These are phyloP conservation scores for Rosa multiflora DNA, from an alignment of 306 rosid genomes.

Conservation along the genomic window DNA sequence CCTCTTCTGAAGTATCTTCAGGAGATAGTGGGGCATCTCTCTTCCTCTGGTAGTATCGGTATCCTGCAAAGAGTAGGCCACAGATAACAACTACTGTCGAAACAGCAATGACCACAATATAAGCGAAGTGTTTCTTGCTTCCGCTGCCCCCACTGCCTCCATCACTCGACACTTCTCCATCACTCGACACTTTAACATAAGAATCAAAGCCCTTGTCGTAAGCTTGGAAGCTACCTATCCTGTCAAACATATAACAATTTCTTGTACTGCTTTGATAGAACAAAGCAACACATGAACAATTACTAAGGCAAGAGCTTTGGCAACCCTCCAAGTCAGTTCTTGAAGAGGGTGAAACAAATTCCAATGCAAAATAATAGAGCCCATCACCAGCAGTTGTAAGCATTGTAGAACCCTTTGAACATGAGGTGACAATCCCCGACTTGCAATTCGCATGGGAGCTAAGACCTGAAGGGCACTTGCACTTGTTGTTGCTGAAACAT, in stretches of 20 bases:
- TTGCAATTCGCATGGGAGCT: conserved; percentile 53
- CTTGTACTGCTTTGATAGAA: conserved; percentile 77
- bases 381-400: conserved; percentile 55
- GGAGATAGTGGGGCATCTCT: too few relatives aligned
- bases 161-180: too few relatives aligned
- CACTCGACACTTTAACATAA: too few relatives aligned
- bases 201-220: too few relatives aligned
- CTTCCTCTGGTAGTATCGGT: too few relatives aligned
- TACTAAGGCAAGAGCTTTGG: conserved; percentile 53
- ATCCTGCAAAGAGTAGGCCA: too few relatives aligned
- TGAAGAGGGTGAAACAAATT: conserved; percentile 52
- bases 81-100: too few relatives aligned
- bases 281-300: conserved; percentile 78
- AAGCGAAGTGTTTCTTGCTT: too few relatives aligned
- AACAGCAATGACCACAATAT: too few relatives aligned
- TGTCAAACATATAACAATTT: conserved; percentile 37
- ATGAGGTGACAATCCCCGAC: conserved; percentile 59
- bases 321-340: conserved; percentile 60
- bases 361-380: conserved; percentile 66
- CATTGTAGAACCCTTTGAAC: conserved; percentile 32
- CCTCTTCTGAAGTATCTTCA: too few relatives aligned
- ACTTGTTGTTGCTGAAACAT: conserved; percentile 44
- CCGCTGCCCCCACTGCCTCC: too few relatives aligned
- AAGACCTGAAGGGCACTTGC: conserved; percentile 77
- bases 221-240: too few relatives aligned